Conservation (phyloP, 805 yeast species). For the Yamadazyma philogaea region DNA sequence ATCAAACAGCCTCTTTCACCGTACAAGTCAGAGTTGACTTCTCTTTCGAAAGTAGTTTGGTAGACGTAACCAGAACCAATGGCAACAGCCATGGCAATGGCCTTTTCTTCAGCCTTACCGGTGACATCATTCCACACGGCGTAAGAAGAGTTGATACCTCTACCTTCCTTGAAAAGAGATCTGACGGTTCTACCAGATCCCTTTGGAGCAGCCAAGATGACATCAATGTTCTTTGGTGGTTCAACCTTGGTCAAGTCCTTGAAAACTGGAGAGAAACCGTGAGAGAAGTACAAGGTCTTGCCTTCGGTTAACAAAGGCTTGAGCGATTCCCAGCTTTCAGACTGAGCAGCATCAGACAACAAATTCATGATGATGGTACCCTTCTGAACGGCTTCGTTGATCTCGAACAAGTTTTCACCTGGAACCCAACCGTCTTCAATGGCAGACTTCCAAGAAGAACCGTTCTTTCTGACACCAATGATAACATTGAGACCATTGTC, state of each 20-base stretch:
- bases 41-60: slow-evolving; percentile 99
- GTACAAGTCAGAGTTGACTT: slow-evolving; percentile 97
- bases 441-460: slow-evolving; percentile 99
- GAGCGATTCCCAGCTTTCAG: slow-evolving; percentile 90
- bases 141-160: slow-evolving; percentile 99
- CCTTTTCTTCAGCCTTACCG: slow-evolving; percentile 99
- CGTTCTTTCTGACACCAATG: slow-evolving; percentile 96
- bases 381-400: slow-evolving; percentile 84
- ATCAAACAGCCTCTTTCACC: slow-evolving; percentile 99
- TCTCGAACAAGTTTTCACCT: slow-evolving; percentile 96
- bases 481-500: slow-evolving; percentile 98
- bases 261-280: slow-evolving; percentile 99
- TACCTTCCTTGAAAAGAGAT: slow-evolving; percentile 98
- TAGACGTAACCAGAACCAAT: slow-evolving; percentile 99
- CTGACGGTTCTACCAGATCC: slow-evolving; percentile 99
- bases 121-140: slow-evolving; percentile 99
- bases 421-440: slow-evolving; percentile 99
- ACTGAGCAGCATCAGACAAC: slow-evolving; percentile 98
- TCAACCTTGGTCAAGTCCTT: slow-evolving; percentile 95
- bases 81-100: slow-evolving; percentile 97
- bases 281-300: slow-evolving; percentile 97
- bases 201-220: slow-evolving; percentile 98
- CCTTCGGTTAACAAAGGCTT: slow-evolving; percentile 93
- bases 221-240: slow-evolving; percentile 92
- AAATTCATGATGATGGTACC: slow-evolving; percentile 98